Conservation (phyloP, 768 basidiomycete species). For the Lactifluus hygrophoroides region DNA sequence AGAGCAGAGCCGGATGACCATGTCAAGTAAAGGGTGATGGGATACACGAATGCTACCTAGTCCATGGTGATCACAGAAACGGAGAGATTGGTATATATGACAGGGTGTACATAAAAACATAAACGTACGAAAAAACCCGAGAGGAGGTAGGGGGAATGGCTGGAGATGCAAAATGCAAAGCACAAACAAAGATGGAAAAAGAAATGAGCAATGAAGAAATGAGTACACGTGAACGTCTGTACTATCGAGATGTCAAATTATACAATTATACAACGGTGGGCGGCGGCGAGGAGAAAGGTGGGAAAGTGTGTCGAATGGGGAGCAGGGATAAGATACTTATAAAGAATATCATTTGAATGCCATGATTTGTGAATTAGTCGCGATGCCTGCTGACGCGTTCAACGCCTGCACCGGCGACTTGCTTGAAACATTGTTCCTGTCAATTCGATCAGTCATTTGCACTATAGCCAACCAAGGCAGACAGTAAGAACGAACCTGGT, state of each 20-base stretch:
- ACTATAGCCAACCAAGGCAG: background rate
- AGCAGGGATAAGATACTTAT: constrained; percentile 7
- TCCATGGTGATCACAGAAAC: background rate
- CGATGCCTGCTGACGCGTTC: constrained; percentile 21
- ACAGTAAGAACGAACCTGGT: constrained; percentile 25
- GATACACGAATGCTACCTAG: background rate
- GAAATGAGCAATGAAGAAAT: constrained; percentile 1
- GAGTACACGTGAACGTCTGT: background rate
- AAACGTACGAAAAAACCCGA: background rate
- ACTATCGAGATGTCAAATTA: background rate
- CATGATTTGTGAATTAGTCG: background rate
- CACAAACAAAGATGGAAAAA: background rate
- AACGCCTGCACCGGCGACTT: constrained; percentile 20
- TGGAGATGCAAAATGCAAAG: background rate
- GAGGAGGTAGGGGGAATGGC: background rate
- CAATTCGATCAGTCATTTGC: background rate
- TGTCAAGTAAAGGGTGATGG: background rate
- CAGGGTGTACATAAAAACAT: background rate
- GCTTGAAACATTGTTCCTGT: constrained; percentile 14
- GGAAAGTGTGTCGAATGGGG: background rate
- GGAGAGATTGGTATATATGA: background rate
- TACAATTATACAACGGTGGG: no score
- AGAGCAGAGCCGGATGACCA: background rate
- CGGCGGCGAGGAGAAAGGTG: background rate
- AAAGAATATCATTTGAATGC: background rate